phyloP scores from a whole-genome alignment of 306 rosid genomes.

The Ormosia semicastrata region DNA sequence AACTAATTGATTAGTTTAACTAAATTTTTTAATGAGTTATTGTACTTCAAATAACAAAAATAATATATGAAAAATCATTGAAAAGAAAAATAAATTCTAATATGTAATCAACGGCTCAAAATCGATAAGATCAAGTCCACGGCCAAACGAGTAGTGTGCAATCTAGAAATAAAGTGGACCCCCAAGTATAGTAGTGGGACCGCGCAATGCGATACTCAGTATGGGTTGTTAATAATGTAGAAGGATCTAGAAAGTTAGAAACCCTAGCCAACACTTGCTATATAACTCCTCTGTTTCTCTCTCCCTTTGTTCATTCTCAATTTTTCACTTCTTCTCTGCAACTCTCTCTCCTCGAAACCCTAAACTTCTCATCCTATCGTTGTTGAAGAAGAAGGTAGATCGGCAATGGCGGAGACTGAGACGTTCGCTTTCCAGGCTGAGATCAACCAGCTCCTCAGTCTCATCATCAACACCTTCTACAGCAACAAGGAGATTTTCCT shows the following conservation, averaged over 20 bases:
- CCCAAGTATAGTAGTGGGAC: not conserved
- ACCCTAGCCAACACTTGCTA: not conserved
- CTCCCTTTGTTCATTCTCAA: not conserved
- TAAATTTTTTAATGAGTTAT: no score
- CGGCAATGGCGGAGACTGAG: conserved; percentile 41
- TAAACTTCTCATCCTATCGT: not conserved
- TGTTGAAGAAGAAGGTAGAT: not conserved
- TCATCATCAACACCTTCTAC: conserved; percentile 78
- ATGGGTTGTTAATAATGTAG: not conserved
- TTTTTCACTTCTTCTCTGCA: not conserved
- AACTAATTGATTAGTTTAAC: no score
- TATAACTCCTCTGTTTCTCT: not conserved
- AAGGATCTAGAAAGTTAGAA: not conserved
- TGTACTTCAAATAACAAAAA: no score
- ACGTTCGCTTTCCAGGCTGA: conserved; percentile 86
- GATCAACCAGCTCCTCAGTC: conserved; percentile 77
- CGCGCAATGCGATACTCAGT: not conserved
- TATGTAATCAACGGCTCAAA: not conserved
- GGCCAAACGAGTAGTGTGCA: not conserved
- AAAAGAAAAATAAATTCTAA: not conserved
- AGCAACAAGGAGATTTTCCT: conserved; percentile 84
- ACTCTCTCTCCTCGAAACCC: not conserved
- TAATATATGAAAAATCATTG: no score
- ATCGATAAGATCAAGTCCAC: not conserved
- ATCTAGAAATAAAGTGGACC: not conserved